Conservation (phyloP, 441 rosid genomes). For the Populus hybrid region DNA sequence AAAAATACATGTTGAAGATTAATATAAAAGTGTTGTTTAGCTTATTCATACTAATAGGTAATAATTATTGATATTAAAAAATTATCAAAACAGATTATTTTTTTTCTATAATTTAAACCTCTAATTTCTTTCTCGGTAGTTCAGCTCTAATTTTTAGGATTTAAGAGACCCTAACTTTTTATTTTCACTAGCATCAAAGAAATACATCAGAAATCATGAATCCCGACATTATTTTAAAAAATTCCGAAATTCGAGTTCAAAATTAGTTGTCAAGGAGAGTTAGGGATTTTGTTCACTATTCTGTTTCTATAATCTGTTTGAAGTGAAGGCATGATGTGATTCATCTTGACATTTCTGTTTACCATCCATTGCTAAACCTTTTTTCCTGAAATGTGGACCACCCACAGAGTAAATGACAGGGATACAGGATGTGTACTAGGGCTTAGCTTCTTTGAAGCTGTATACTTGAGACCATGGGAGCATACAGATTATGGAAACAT, state of each 20-base stretch:
- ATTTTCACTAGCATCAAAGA: not conserved
- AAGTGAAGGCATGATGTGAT: too few species aligned
- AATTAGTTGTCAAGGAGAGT: too few species aligned
- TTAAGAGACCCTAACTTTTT: not conserved
- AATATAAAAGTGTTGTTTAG: not conserved
- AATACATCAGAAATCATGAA: not conserved
- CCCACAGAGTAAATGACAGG: not conserved
- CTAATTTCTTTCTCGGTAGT: not conserved
- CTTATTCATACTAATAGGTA: not conserved
- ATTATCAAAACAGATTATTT: not conserved
- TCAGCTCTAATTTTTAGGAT: not conserved
- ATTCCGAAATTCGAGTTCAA: not conserved
- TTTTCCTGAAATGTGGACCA: not conserved
- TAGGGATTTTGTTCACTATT: too few species aligned
- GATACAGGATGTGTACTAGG: not conserved
- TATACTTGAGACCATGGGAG: not conserved
- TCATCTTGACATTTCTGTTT: too few species aligned
- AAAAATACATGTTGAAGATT: too few species aligned
- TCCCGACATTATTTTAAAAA: not conserved
- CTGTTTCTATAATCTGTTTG: too few species aligned
- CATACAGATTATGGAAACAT: not conserved
- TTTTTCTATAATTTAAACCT: not conserved
- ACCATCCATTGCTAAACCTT: too few species aligned
- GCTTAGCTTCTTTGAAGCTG: not conserved
- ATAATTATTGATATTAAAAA: too few species aligned